Evolutionary conservation across 805 yeast genomes (phyloP), one percentile per base, ranked within the genome.

Genomic region (Cyberlindnera suaveolens): DNA sequence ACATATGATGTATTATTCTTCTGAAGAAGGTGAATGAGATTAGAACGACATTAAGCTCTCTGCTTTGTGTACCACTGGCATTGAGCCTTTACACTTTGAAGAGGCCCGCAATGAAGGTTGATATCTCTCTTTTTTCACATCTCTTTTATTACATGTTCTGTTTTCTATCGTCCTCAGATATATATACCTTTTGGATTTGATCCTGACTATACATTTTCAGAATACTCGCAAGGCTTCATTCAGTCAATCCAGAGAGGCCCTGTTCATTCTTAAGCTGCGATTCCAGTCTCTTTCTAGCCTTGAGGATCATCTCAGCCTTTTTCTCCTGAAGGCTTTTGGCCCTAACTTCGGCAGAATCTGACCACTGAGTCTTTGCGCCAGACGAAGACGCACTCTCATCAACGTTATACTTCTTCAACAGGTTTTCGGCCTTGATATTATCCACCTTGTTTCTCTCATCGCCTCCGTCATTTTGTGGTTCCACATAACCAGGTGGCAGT

Each of bases 241-340:
- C 15, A 35, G 38, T 47, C 53, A 57, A 40, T 0, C 29, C 41
- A 8, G 48, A 31, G 10, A 58, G 38, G 34, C 56, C 51, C 40
- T 55, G 59, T 36, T 58, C 57, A 26, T 57, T 57, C 31, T 43
- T 48, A 40, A 58, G 34, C 42, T 57, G 61, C 1, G 60, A 46
- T 43, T 66, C 76, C 60, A 87, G 66, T 57, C 82, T 73, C 51
- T 69, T 63, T 51, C 89, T 74, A 1, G 89, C 87, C 43, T 71
- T 67, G 57, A 76, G 58, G 34, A 83, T 71, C 81, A 84, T 72
- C 39, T 74, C 74, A 43, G 72, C 70, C 42, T 74, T 75, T 60
- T 74, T 78, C 42, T 66, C 66, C 36, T 68, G 69, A 41, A 78
- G 64, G 30, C 64, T 64, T 40, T 56, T 57, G 39, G 70, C 69